These are phyloP conservation scores for Odonthalia washingtoniensis DNA, from an alignment of 31 red algal genomes.

Conservation along the genomic window DNA sequence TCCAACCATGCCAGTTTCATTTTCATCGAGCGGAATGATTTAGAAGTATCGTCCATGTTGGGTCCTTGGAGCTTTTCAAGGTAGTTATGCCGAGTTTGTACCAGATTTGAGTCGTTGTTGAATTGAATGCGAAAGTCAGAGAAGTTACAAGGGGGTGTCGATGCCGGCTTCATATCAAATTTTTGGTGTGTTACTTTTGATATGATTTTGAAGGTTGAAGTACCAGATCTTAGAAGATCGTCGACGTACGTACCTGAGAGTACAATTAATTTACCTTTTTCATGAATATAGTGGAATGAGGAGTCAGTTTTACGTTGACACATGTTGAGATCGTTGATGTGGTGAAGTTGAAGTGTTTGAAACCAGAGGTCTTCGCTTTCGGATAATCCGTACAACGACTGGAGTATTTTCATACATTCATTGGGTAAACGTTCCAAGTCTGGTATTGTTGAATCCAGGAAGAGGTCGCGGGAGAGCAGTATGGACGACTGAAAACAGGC, in stretches of 20 bases:
- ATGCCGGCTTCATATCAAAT: constrained; percentile 44
- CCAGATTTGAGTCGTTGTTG: no score
- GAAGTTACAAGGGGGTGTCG: no score
- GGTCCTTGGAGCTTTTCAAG: no score
- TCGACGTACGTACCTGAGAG: constrained; percentile 50
- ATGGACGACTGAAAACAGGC: no score
- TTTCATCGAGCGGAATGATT: no score
- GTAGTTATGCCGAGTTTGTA: no score
- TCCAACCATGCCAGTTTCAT: no score
- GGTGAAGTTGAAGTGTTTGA: constrained; percentile 6
- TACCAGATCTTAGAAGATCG: constrained; percentile 39
- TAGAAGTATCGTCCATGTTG: no score
- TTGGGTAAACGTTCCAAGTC: no score
- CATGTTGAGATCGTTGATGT: constrained; percentile 42
- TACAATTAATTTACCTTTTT: constrained; percentile 15
- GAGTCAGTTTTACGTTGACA: background rate
- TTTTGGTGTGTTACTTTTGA: background rate
- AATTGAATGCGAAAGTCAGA: no score
- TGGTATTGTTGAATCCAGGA: no score
- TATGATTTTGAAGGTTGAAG: background rate
- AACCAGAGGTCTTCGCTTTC: constrained; percentile 54
- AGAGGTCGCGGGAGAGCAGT: background rate
- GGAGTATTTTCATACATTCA: no score
- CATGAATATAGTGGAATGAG: constrained; percentile 1
- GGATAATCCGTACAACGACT: constrained; percentile 50